Conservation (phyloP, 306 rosid genomes). For the Lathyrus oleraceus region DNA sequence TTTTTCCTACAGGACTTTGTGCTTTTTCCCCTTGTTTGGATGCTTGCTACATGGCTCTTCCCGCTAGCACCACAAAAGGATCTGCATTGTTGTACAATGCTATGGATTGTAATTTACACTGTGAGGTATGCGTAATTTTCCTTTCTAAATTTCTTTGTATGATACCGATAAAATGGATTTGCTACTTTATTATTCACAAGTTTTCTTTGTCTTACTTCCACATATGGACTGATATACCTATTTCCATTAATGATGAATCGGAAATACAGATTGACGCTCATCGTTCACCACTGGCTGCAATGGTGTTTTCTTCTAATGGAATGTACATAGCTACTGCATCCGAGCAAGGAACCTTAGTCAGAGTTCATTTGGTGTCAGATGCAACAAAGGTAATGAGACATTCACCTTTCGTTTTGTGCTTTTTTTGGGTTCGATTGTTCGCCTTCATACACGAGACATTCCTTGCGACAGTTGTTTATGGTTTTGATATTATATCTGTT, state of each 20-base stretch:
- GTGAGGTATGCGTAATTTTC: slow-evolving; percentile 67
- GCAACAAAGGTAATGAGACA: slow-evolving; percentile 90
- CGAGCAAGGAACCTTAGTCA: slow-evolving; percentile 91
- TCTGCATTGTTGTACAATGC: slow-evolving; percentile 83
- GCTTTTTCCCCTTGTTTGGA: slow-evolving; percentile 83
- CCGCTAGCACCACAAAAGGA: slow-evolving; percentile 84
- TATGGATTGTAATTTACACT: slow-evolving; percentile 79
- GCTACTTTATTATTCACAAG: slow-evolving; percentile 5
- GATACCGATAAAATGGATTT: slow-evolving; percentile 22
- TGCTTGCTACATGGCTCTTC: slow-evolving; percentile 89
- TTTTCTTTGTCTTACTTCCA: no score
- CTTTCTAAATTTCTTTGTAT: slow-evolving; percentile 19
- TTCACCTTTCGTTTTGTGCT: no score
- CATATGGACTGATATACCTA: no score
- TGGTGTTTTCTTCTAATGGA: slow-evolving; percentile 85
- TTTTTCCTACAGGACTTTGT: slow-evolving; percentile 65
- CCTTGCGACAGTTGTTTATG: background rate
- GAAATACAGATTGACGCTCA: slow-evolving; percentile 82
- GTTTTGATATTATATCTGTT: slow-evolving; percentile 20
- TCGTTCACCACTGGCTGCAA: slow-evolving; percentile 75
- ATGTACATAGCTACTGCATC: slow-evolving; percentile 94
- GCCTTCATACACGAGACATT: slow-evolving; percentile 11
- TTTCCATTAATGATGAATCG: no score
- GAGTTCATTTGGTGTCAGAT: slow-evolving; percentile 88
- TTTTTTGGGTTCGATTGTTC: background rate